Evolutionary conservation across 352 stramenopile species (phyloP).

Genomic region (Saprolegnia parasitica): DNA sequence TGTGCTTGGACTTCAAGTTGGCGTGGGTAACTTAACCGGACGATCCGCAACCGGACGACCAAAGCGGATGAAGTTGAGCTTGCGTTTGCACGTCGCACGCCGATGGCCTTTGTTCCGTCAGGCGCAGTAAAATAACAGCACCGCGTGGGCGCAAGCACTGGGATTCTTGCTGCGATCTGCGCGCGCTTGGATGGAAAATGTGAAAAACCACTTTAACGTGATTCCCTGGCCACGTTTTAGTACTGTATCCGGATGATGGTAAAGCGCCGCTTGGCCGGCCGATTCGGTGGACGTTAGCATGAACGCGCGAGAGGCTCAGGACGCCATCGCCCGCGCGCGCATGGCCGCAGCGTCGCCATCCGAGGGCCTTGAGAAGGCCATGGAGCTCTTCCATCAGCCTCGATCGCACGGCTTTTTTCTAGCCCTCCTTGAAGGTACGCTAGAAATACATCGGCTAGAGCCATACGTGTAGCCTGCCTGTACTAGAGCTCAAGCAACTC

Average conservation of each 20-base stretch:
- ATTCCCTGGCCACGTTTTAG: not conserved
- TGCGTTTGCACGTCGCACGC: not conserved
- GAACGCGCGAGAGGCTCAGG: too few species aligned
- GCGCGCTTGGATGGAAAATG: not conserved
- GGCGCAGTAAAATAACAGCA: not conserved
- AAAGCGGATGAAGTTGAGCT: constrained; percentile 2
- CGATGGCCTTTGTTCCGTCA: not conserved
- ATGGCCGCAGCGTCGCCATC: too few species aligned
- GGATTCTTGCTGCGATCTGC: not conserved
- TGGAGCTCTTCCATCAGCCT: too few species aligned
- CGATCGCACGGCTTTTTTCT: too few species aligned
- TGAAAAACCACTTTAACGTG: not conserved
- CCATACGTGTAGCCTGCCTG: too few species aligned
- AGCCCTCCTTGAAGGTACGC: too few species aligned
- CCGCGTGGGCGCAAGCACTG: not conserved
- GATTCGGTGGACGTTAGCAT: not conserved
- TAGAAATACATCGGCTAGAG: too few species aligned
- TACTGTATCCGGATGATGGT: not conserved
- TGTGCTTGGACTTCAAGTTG: not conserved
- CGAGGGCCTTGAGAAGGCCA: too few species aligned
- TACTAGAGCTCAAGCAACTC: too few species aligned
- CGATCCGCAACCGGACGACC: not conserved
- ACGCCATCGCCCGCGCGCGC: too few species aligned
- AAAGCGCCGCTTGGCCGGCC: constrained; percentile 6
- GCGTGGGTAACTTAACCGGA: not conserved